Base-by-base conservation (phyloP, 257 asterid genomes). In the Solanum pennellii region DNA sequence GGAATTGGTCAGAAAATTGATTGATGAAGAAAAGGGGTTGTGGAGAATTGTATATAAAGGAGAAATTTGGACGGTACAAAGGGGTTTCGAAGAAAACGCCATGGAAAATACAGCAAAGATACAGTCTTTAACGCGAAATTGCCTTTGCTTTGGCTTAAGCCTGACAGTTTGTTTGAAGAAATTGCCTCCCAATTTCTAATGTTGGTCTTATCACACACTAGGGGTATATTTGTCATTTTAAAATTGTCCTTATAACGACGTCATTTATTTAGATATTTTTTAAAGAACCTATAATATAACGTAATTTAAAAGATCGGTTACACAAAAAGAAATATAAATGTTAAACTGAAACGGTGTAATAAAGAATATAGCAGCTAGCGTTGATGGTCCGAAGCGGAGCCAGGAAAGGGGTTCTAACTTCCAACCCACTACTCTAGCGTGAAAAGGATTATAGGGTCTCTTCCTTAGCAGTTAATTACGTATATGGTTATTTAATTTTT, bases 181-280 rank as follows among this genome's bases (percentile, higher is more conserved):
- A 44, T 83, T 83, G 89, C 91, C 68, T 73, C 9, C n/a, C 23
- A 5, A 71, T 65, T 88, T 87, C 90, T 21, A 9, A 27, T 44
- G 35, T n/a, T n/a, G 21, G 62, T 25, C 62, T 44, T 44, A n/a
- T 77, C 33, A 65, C 72, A n/a, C n/a, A 16, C 14, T 21, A 77
- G 39, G 62, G 65, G 41, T 79, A 45, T 44, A 44, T 44, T 79
- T 25, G 84, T 79, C 65, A 0, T 44, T 27, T 44, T 8, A 1
- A 7, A 44, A 12, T 6, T 23, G 0, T 37, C 1, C 0, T 20
- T 39, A 20, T 74, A 23, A 4, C 18, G 0, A 3, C 8, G n/a
- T 6, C 1, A 13, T 39, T 75, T 39, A 12, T 4, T 18, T 2
- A 0, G 3, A 18, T 35, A 8, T 3, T 0, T 37, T 65, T 5